Evolutionary conservation across 805 yeast genomes (phyloP).

Genomic region (Kodamaea laetipori): DNA sequence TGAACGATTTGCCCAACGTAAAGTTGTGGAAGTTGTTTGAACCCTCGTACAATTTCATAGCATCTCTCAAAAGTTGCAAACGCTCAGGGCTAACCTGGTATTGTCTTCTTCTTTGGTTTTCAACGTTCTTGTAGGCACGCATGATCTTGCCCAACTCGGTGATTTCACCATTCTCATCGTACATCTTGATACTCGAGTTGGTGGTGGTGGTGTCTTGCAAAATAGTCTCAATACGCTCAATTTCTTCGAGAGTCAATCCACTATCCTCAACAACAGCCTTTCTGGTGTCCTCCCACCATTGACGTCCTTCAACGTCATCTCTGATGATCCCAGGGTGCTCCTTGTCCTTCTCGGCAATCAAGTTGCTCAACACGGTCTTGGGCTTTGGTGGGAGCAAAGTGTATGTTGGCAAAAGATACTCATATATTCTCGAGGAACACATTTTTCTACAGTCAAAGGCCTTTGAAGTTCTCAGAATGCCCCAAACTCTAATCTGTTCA

Average conservation of each 20-base stretch:
- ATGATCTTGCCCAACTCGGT: conserved; percentile 43
- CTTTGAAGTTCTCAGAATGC: conserved; percentile 82
- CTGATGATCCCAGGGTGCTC: conserved; percentile 61
- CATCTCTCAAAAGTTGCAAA: conserved; percentile 61
- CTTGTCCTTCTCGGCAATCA: conserved; percentile 53
- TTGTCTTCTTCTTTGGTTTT: conserved; percentile 64
- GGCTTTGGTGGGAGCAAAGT: conserved; percentile 92
- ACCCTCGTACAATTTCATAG: conserved; percentile 76
- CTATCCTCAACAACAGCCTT: conserved; percentile 44
- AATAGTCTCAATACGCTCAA: conserved; percentile 19
- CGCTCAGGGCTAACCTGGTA: conserved; percentile 68
- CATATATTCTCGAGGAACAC: conserved; percentile 96
- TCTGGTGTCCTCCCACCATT: conserved; percentile 66
- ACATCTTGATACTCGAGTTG: conserved; percentile 29
- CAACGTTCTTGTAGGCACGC: conserved; percentile 59
- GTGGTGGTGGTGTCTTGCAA: conserved; percentile 15
- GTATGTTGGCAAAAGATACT: conserved; percentile 89
- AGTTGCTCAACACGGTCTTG: conserved; percentile 60
- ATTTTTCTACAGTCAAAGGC: conserved; percentile 92
- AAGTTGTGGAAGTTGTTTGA: conserved; percentile 91
- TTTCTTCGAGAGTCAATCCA: conserved; percentile 31
- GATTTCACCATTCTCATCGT: conserved; percentile 37
- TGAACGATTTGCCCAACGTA: conserved; percentile 77
- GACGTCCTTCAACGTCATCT: conserved; percentile 66
- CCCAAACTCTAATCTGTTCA: conserved; percentile 90